A percentile compares a stretch with the other conserved stretches of the same genome.
Evolutionary conservation across 2,329 filamentous ascomycete species (phyloP).

Genomic region (Thyridium curvatum): DNA sequence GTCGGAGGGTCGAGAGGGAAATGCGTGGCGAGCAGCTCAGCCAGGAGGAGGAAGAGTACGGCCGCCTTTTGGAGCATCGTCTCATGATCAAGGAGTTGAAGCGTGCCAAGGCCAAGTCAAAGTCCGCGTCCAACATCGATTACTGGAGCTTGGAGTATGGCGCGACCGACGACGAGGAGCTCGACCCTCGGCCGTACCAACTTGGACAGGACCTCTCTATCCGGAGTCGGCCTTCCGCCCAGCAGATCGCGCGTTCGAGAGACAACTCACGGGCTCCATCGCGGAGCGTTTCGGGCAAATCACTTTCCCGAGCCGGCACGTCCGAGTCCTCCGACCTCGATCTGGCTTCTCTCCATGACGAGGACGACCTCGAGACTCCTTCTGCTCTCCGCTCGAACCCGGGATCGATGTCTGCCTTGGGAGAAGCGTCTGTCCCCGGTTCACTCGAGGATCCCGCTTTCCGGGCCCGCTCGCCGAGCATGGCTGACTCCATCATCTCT

Average conservation of each 20-base stretch:
- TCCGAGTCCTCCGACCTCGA: constrained; percentile 27
- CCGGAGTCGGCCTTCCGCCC: constrained; percentile 20
- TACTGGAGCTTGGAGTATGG: constrained; percentile 85
- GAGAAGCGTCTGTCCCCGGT: too few relatives aligned
- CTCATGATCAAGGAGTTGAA: constrained; percentile 52
- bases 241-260: constrained; percentile 26
- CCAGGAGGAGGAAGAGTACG: constrained; percentile 54
- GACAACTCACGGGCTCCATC: constrained; percentile 41
- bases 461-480: constrained; percentile 69
- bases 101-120: constrained; percentile 43
- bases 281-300: constrained; percentile 38
- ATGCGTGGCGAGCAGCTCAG: constrained; percentile 53
- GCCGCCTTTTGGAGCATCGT: constrained; percentile 52
- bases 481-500: constrained; percentile 70
- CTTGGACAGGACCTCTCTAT: constrained; percentile 25
- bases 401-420: constrained; percentile 42
- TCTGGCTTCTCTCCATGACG: constrained; percentile 23
- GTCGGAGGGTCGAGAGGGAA: constrained; percentile 70
- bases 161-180: constrained; percentile 44
- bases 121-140: constrained; percentile 47
- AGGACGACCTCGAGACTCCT: constrained; percentile 50
- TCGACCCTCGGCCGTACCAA: constrained; percentile 34
- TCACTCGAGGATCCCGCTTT: constrained; percentile 43
- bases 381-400: constrained; percentile 45
- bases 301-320: constrained; percentile 25